A percentile compares a stretch with the other conserved stretches of the same genome.
Conservation (phyloP, 176 grass and related monocot genomes). For the Aegilops longissima region DNA sequence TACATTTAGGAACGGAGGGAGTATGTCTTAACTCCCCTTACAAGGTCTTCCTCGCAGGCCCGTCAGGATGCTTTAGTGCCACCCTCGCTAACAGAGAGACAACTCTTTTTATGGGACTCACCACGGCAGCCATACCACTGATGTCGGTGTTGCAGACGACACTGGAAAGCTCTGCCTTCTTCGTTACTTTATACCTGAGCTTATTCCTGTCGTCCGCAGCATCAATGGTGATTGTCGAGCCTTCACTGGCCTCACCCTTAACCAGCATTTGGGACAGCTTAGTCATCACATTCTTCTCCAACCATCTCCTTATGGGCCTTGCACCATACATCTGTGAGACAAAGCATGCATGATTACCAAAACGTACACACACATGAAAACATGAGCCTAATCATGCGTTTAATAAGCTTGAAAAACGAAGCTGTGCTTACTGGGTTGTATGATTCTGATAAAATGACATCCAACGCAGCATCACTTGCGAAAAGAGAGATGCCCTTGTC, state of each 20-base stretch:
- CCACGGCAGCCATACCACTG: not conserved
- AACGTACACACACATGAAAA: not conserved
- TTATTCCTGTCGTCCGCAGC: not conserved
- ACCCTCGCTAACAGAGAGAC: not conserved
- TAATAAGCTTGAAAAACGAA: not conserved
- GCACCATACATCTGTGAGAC: not conserved
- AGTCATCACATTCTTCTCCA: not conserved
- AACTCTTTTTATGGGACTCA: not conserved
- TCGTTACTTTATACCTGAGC: not conserved
- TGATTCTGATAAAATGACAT: not conserved
- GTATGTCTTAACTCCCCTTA: not conserved
- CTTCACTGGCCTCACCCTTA: not conserved
- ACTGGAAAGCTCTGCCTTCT: too few species aligned
- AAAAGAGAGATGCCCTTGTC: not conserved
- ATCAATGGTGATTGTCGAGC: not conserved
- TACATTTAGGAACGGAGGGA: too few species aligned
- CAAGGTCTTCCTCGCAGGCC: not conserved
- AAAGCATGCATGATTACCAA: not conserved
- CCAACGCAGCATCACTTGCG: not conserved
- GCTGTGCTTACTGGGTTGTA: not conserved
- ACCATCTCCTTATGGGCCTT: not conserved
- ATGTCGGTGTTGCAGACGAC: too few species aligned
- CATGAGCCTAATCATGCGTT: too few species aligned
- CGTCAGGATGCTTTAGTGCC: not conserved
- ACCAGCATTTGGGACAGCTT: not conserved